These are phyloP conservation scores for Cornus kousa DNA, from an alignment of 148 eudicot species.

Conservation along the genomic window DNA sequence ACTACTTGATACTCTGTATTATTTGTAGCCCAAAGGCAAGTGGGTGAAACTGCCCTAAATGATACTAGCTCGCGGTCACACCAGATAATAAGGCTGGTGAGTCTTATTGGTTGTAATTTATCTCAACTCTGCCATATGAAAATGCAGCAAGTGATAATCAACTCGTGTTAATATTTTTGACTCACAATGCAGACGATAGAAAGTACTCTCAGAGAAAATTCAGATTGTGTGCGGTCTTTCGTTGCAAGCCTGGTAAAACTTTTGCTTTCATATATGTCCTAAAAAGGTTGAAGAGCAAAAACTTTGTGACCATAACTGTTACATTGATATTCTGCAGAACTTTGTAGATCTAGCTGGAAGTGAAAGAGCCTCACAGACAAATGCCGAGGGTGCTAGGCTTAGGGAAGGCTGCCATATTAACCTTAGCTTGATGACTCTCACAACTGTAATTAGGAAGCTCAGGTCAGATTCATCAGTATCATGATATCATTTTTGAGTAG, in stretches of 20 bases:
- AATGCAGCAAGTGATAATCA: not conserved
- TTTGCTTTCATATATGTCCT: not conserved
- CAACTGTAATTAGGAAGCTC: conserved; percentile 93
- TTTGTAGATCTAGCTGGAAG: conserved; percentile 98
- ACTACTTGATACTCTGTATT: not conserved
- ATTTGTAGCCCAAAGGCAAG: conserved; percentile 89
- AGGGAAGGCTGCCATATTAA: conserved; percentile 98
- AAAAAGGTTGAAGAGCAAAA: not conserved
- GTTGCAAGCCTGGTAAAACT: conserved; percentile 85
- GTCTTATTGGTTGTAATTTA: conserved; percentile 9
- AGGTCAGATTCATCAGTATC: conserved; percentile 43
- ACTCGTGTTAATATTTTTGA: not conserved
- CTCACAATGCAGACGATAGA: conserved; percentile 72
- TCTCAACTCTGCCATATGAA: not conserved
- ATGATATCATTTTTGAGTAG: no score
- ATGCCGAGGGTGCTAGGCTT: conserved; percentile 89
- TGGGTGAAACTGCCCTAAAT: conserved; percentile 91
- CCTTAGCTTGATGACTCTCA: conserved; percentile 91
- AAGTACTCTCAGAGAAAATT: conserved; percentile 82
- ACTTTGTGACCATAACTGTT: not conserved
- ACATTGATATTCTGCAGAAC: conserved; percentile 47
- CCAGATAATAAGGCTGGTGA: conserved; percentile 93
- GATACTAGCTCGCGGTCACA: conserved; percentile 93
- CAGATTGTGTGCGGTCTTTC: conserved; percentile 76
- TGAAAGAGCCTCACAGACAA: conserved; percentile 93